phyloP scores from a whole-genome alignment of 2,329 filamentous ascomycete genomes.

The Paraphoma sp. region DNA sequence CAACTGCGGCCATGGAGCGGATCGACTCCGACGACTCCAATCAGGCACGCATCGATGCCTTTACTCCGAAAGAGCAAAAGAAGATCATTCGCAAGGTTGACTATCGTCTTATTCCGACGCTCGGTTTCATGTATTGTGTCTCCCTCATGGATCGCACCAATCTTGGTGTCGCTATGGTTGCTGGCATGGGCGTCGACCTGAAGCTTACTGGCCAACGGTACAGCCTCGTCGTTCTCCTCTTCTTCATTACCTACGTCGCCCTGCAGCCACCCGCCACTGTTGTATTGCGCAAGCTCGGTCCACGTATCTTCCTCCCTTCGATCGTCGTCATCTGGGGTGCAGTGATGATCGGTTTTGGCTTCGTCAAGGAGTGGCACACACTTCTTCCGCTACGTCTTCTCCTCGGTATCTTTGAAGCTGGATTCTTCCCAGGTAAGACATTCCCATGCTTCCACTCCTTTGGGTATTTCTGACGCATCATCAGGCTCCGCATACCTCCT shows the following conservation, averaged over 20 bases:
- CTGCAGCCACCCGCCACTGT: conserved; percentile 33
- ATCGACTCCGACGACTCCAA: conserved; percentile 18
- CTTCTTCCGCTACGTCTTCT: conserved; percentile 29
- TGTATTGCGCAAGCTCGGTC: conserved; percentile 29
- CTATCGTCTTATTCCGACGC: conserved; percentile 48
- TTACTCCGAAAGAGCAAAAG: conserved; percentile 30
- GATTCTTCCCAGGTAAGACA: conserved; percentile 32
- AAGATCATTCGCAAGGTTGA: conserved; percentile 41
- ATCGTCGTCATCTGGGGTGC: conserved; percentile 31
- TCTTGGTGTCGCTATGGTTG: conserved; percentile 44
- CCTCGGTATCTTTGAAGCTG: conserved; percentile 34
- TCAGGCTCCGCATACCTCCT: conserved; percentile 55
- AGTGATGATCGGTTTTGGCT: conserved; percentile 32
- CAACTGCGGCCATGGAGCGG: conserved; percentile 20
- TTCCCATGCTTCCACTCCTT: not conserved
- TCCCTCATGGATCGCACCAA: conserved; percentile 50
- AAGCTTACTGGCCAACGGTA: conserved; percentile 33
- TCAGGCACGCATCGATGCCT: conserved; percentile 23
- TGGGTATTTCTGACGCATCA: conserved; percentile 3
- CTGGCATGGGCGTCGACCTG: conserved; percentile 40
- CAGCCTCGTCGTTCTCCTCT: conserved; percentile 27
- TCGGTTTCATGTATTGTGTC: conserved; percentile 50
- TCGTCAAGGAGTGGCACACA: conserved; percentile 32
- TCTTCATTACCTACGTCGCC: conserved; percentile 35
- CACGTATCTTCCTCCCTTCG: conserved; percentile 24